Conservation (phyloP, 352 stramenopile species). For the Phytophthora chlamydospora region DNA sequence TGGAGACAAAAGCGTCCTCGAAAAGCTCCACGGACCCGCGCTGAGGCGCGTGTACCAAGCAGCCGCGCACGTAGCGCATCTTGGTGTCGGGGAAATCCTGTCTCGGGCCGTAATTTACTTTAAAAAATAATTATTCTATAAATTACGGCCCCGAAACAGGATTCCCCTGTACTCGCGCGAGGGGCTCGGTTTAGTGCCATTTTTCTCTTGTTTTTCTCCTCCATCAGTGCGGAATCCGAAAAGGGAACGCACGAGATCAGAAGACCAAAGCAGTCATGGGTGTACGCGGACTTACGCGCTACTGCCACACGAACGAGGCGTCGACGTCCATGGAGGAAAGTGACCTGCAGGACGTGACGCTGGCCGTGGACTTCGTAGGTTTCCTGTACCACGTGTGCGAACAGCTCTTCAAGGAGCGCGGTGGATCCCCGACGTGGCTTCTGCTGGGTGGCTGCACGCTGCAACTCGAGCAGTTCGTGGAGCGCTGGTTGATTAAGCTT, state of each 20-base stretch:
- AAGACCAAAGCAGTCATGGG: conserved; percentile 48
- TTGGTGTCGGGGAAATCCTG: no score
- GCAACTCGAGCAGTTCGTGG: conserved; percentile 49
- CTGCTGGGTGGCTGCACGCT: conserved; percentile 67
- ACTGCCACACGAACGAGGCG: conserved; percentile 59
- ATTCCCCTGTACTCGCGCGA: no score
- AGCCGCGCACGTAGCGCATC: conserved; percentile 45
- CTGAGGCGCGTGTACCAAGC: conserved; percentile 48
- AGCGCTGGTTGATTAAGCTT: conserved; percentile 58
- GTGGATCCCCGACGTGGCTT: conserved; percentile 51
- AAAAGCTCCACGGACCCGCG: conserved; percentile 48
- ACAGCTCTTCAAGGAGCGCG: conserved; percentile 46
- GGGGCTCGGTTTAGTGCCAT: no score
- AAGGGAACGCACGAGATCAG: background rate
- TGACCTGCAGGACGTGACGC: conserved; percentile 65
- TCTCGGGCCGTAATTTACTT: no score
- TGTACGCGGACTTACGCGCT: conserved; percentile 64
- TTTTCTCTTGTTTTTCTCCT: background rate
- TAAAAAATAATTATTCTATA: no score
- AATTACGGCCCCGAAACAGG: no score
- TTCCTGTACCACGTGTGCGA: conserved; percentile 82
- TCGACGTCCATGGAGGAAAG: conserved; percentile 38
- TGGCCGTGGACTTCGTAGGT: conserved; percentile 83
- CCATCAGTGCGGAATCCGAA: conserved; percentile 1
- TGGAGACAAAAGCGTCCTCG: conserved; percentile 50